Conservation (phyloP, 2,329 filamentous ascomycete species). For the Fusarium sp. region DNA sequence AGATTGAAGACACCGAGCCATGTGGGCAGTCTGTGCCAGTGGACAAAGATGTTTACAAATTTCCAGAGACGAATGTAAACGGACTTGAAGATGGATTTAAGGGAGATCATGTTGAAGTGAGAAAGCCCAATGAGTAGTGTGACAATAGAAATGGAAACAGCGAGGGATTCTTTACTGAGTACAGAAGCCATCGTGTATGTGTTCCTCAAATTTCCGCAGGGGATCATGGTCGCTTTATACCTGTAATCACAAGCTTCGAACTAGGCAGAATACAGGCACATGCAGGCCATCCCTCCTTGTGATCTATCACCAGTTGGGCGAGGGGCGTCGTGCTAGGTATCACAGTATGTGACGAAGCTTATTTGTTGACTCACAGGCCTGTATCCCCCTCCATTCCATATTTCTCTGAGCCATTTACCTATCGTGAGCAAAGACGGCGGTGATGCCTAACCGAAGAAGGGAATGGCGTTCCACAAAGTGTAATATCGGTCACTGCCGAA, state of each 20-base stretch:
- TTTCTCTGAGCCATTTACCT: neutral
- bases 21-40: slow-evolving; percentile 21
- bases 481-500: neutral
- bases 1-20: slow-evolving; percentile 25
- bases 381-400: neutral
- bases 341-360: neutral
- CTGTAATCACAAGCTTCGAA: too few species aligned
- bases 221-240: neutral
- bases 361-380: neutral
- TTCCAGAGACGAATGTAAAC: slow-evolving; percentile 23
- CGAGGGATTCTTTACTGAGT: neutral
- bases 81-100: neutral
- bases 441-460: neutral
- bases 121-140: neutral
- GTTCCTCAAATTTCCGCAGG: neutral
- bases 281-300: neutral
- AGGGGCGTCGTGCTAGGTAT: neutral
- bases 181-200: neutral
- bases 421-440: neutral
- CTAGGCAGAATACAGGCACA: neutral
- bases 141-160: neutral
- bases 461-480: neutral
- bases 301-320: neutral
- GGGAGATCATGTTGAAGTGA: neutral
- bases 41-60: neutral